Evolutionary conservation across 495 filamentous ascomycete genomes (phyloP).

Genomic region (Patellaria atrata): DNA sequence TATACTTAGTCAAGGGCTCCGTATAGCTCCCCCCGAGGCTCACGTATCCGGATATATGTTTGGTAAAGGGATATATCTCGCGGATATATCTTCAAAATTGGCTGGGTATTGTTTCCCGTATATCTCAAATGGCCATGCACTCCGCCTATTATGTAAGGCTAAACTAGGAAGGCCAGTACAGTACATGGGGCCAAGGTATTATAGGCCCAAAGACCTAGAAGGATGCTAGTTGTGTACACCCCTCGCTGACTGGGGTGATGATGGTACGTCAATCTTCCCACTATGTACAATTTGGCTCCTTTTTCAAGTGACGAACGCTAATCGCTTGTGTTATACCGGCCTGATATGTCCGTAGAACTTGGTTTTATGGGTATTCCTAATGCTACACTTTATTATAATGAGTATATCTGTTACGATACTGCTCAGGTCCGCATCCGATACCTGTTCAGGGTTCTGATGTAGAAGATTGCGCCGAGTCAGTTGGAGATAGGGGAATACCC

Average conservation of each 20-base stretch:
- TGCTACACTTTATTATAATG: slow-evolving; percentile 41
- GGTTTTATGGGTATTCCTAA: slow-evolving; percentile 25
- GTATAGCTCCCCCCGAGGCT: slow-evolving; percentile 74
- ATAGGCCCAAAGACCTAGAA: slow-evolving; percentile 55
- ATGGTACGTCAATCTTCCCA: slow-evolving; percentile 34
- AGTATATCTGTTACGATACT: slow-evolving; percentile 71
- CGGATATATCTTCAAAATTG: slow-evolving; percentile 67
- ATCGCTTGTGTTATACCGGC: slow-evolving; percentile 20
- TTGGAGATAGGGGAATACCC: not conserved
- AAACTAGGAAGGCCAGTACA: slow-evolving; percentile 62
- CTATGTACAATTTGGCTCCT: not conserved
- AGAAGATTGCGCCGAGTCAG: not conserved
- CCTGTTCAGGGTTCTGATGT: slow-evolving; percentile 50
- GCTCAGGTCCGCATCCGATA: slow-evolving; percentile 67
- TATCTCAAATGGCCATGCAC: slow-evolving; percentile 33
- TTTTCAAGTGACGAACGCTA: not conserved
- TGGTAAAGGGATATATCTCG: slow-evolving; percentile 82
- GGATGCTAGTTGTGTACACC: slow-evolving; percentile 52
- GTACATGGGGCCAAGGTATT: slow-evolving; percentile 49
- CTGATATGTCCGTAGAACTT: slow-evolving; percentile 31
- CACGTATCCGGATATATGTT: slow-evolving; percentile 70
- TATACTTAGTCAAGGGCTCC: slow-evolving; percentile 70
- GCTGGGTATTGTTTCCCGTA: slow-evolving; percentile 56
- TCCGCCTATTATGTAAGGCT: slow-evolving; percentile 62
- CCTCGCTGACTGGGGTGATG: slow-evolving; percentile 44